Conservation (phyloP, 768 basidiomycete genomes). For the Termitomyces sp. region DNA sequence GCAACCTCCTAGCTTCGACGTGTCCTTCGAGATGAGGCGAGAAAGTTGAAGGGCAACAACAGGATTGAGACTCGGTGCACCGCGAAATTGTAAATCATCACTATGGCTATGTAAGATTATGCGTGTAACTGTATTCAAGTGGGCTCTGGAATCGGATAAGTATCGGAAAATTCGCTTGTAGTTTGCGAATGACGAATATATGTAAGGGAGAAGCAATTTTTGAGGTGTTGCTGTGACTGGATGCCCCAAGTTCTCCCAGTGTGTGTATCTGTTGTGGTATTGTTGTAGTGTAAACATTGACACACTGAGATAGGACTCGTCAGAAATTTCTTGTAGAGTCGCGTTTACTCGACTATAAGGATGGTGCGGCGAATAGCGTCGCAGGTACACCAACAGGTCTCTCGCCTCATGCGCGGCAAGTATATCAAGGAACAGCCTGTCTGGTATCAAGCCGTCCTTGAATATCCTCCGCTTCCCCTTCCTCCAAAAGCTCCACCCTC, state of each 20-base stretch:
- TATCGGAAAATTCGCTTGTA: too few relatives aligned
- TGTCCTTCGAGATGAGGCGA: conserved; percentile 51
- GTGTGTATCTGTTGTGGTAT: neutral
- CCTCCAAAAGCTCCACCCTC: conserved; percentile 71
- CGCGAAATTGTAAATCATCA: conserved; percentile 16
- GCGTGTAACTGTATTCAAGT: too few relatives aligned
- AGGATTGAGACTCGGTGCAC: neutral
- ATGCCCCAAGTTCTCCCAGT: too few relatives aligned
- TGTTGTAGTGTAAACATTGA: neutral
- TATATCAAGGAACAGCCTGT: conserved; percentile 65
- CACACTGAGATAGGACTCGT: neutral
- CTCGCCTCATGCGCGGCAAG: conserved; percentile 70
- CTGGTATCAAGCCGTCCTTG: conserved; percentile 84
- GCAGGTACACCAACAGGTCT: conserved; percentile 87
- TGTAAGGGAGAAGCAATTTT: neutral
- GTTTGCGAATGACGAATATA: too few relatives aligned
- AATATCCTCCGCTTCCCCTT: conserved; percentile 85
- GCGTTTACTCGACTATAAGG: neutral
- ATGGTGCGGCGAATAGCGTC: conserved; percentile 83
- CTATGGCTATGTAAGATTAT: neutral
- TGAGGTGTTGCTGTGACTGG: neutral
- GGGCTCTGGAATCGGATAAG: too few relatives aligned
- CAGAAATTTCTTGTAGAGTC: conserved; percentile 1
- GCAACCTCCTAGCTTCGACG: conserved; percentile 39
- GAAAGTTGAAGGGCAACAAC: conserved; percentile 14